phyloP scores from a whole-genome alignment of 441 rosid species.

The Brassica hybrid region DNA sequence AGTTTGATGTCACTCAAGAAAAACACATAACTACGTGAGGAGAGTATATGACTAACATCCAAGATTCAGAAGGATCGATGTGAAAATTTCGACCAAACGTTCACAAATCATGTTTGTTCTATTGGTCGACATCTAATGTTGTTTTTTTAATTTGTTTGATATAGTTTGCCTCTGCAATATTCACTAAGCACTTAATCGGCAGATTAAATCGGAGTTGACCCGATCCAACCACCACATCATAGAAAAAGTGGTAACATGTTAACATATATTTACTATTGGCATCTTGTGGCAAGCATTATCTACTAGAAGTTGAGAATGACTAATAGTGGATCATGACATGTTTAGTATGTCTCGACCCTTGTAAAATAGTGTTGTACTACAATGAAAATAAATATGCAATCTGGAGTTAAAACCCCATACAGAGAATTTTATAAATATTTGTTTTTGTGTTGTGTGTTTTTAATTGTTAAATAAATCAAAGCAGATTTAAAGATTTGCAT shows the following conservation, averaged over 20 bases:
- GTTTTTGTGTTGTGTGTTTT: background rate
- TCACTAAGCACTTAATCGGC: constrained; percentile 27
- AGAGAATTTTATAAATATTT: background rate
- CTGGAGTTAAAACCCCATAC: constrained; percentile 19
- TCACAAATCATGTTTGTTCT: constrained; percentile 13
- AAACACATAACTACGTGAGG: background rate
- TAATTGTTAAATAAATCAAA: constrained; percentile 22
- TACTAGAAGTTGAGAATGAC: constrained; percentile 26
- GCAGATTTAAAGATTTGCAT: constrained; percentile 19
- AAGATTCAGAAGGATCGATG: constrained; percentile 6
- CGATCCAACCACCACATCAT: constrained; percentile 31
- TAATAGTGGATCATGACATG: constrained; percentile 42
- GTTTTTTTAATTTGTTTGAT: background rate
- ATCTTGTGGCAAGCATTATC: constrained; percentile 41
- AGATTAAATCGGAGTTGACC: constrained; percentile 24
- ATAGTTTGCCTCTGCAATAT: constrained; percentile 6
- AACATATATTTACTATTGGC: constrained; percentile 22
- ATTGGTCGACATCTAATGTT: constrained; percentile 17
- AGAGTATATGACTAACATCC: constrained; percentile 11
- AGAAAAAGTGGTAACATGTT: constrained; percentile 14
- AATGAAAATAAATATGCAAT: constrained; percentile 1
- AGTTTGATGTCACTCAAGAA: background rate
- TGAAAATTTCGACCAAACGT: too few relatives aligned
- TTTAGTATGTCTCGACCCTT: constrained; percentile 21
- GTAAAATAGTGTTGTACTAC: constrained; percentile 6